Conservation (phyloP, 116 monocot species). For the Posidonia oceanica region DNA sequence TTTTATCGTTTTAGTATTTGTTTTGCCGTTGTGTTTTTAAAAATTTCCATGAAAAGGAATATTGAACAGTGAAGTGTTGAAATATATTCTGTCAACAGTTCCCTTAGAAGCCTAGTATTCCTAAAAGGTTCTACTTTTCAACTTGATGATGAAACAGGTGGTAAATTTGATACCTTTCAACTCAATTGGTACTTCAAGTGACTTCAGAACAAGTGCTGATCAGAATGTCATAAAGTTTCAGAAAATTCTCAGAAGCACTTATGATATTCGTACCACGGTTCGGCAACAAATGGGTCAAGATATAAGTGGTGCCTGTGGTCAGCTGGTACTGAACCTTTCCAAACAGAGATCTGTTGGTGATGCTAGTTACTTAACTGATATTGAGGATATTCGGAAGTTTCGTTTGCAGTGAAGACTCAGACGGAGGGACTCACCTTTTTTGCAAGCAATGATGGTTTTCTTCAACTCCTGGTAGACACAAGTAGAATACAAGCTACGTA, state of each 20-base stretch:
- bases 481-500: no score
- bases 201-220: conserved; percentile 43
- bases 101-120: no score
- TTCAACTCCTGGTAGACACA: no score
- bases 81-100: no score
- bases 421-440: no score
- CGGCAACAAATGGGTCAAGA: conserved; percentile 92
- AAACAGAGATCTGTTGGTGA: conserved; percentile 44
- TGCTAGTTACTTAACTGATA: conserved; percentile 48
- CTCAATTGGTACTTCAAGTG: conserved; percentile 54
- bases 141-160: conserved; percentile 34
- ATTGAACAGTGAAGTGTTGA: no score
- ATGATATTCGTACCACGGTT: conserved; percentile 81
- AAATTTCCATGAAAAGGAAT: no score
- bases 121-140: no score
- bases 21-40: no score
- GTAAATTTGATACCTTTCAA: conserved; percentile 98
- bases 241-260: conserved; percentile 59
- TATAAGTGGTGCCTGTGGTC: conserved; percentile 96
- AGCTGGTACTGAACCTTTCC: conserved; percentile 67
- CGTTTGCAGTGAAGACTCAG: no score
- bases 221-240: conserved; percentile 66
- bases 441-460: no score
- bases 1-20: no score
- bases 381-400: conserved; percentile 55